Evolutionary conservation across 2,329 filamentous ascomycete species (phyloP), one percentile per base, ranked within the genome.

Genomic region (Chalaropsis thielavioides): DNA sequence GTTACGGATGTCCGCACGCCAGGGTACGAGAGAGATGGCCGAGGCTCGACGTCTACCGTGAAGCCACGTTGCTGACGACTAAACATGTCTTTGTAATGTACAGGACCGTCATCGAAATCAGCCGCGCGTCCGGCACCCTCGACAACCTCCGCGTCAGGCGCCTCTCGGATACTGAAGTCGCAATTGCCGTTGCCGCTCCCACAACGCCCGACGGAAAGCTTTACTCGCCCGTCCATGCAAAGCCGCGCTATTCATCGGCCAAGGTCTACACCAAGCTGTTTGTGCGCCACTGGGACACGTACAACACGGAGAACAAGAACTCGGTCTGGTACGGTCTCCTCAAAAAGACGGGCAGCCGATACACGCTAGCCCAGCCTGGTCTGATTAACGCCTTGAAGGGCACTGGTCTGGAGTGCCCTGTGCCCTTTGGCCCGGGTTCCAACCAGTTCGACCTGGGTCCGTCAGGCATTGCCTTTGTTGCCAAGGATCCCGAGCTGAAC

Each of bases 221-320:
- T 31, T 85, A 85, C 75, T 88, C 88, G 72, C 78, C 83, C 13
- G 78, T 84, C 44, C 78, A 80, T 15, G 83, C 82, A 44, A 76
- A 81, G 68, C 83, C 85, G 71, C 77, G 81, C 1, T 75, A 79
- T 27, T 86, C 86, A 22, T 82, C 83, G 2, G 90, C 83, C 35
- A 85, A 82, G 70, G 80, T 90, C 24, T 94, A 94, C 73, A 83
- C 83, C 22, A 83, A 81, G 60, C 81, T 92, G 31, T 94, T 89
- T 71, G 88, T 89, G 35, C 83, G 90, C 15, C 89, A 95, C 71
- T 95, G 90, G 90, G 89, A 95, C 72, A 74, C 80, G n/a, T 95
- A 87, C 75, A 78, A 85, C 31, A 84, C 81, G 0, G 81, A 85
- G 58, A 85, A 89, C 70, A 83, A 81, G 68, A 87, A 85, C 70